These are phyloP conservation scores for Prunus fruticosa DNA, from an alignment of 306 rosid genomes.

Conservation along the genomic window DNA sequence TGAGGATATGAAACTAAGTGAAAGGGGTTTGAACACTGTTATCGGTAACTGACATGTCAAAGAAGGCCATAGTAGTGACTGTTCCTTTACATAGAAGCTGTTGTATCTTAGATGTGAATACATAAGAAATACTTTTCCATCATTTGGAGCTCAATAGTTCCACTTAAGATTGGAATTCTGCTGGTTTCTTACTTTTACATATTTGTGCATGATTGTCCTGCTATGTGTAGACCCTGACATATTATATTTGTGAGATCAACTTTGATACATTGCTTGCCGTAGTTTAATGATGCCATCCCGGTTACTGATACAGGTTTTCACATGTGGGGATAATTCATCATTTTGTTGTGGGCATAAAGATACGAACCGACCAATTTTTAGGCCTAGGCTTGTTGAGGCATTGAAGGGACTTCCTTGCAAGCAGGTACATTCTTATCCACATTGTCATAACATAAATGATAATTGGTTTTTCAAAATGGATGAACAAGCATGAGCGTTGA, in stretches of 20 bases:
- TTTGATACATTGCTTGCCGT: neutral
- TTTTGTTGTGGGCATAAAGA: conserved; percentile 86
- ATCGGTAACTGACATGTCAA: neutral
- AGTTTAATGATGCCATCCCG: conserved; percentile 1
- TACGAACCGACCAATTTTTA: conserved; percentile 71
- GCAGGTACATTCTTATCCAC: conserved; percentile 52
- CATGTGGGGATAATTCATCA: conserved; percentile 91
- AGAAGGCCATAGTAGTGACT: neutral
- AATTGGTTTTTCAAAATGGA: neutral
- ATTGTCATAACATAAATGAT: neutral
- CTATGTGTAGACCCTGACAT: neutral
- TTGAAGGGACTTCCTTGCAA: conserved; percentile 75
- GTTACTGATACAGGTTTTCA: conserved; percentile 63
- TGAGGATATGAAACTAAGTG: neutral
- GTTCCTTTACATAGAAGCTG: neutral
- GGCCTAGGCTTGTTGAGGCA: conserved; percentile 88
- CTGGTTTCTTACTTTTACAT: neutral
- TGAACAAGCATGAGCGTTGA: neutral
- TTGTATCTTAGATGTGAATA: neutral
- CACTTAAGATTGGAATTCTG: neutral
- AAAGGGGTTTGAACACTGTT: neutral
- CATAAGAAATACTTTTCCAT: neutral
- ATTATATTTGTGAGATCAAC: neutral
- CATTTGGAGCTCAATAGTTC: neutral
- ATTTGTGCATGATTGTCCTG: neutral